Percentiles rank a stretch among this genome's conserved stretches.
Conservation (phyloP, 495 filamentous ascomycete genomes). For the Aspergillus conjunctus region DNA sequence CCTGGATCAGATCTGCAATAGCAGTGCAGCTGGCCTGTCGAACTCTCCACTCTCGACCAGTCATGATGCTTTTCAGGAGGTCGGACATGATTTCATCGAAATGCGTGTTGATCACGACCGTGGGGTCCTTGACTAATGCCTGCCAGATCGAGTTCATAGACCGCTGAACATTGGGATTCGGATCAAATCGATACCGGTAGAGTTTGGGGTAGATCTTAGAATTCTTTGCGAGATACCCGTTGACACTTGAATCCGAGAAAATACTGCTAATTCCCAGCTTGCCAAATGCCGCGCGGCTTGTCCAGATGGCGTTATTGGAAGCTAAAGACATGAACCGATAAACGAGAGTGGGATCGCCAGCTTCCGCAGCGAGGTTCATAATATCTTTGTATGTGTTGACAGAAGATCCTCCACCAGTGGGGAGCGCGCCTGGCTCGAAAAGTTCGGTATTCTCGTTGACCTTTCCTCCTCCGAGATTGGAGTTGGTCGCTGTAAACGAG, state of each 20-base stretch:
- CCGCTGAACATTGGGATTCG: constrained; percentile 84
- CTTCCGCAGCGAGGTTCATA: constrained; percentile 87
- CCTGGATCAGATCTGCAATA: constrained; percentile 81
- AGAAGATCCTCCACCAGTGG: constrained; percentile 85
- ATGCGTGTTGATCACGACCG: constrained; percentile 67
- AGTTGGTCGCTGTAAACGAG: constrained; percentile 77
- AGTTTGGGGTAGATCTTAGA: constrained; percentile 94
- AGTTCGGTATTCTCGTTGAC: constrained; percentile 87
- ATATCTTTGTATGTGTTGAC: constrained; percentile 96
- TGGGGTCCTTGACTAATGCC: constrained; percentile 82
- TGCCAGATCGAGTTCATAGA: constrained; percentile 99
- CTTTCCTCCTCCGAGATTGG: constrained; percentile 68
- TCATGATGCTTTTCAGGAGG: constrained; percentile 76
- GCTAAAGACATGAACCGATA: constrained; percentile 98
- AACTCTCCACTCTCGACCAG: constrained; percentile 86
- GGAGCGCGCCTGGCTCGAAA: constrained; percentile 90
- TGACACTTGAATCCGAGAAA: constrained; percentile 79
- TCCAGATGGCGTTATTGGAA: constrained; percentile 93
- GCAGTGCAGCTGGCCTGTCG: constrained; percentile 90
- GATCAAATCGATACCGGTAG: constrained; percentile 92
- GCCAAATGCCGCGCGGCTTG: constrained; percentile 90
- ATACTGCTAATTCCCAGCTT: constrained; percentile 90
- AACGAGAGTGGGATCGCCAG: constrained; percentile 89
- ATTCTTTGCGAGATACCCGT: constrained; percentile 70
- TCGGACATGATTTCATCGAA: constrained; percentile 87